Evolutionary conservation across 2,329 filamentous ascomycete genomes (phyloP).

Genomic region (Coniochaeta hoffmannii): DNA sequence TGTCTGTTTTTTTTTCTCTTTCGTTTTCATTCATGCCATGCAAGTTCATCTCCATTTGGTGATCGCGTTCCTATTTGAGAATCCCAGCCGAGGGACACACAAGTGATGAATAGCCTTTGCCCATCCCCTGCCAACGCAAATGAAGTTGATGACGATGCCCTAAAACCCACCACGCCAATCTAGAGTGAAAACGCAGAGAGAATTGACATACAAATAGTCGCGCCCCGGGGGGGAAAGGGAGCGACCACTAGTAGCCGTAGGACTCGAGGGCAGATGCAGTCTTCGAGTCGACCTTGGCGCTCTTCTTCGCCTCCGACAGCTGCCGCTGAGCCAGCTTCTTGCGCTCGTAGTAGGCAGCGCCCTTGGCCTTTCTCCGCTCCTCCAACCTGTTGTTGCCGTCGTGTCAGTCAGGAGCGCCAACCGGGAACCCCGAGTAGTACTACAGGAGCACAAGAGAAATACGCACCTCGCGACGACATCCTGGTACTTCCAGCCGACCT

Average conservation of each 20-base stretch:
- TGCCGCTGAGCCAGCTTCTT: slow-evolving; percentile 95
- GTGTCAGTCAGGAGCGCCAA: slow-evolving; percentile 11
- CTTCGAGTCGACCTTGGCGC: slow-evolving; percentile 78
- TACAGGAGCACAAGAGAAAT: too few relatives aligned
- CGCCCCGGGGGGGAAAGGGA: too few relatives aligned
- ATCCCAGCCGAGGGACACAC: slow-evolving; percentile 19
- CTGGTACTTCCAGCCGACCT: slow-evolving; percentile 99
- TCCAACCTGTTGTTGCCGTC: slow-evolving; percentile 83
- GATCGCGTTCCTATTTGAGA: slow-evolving; percentile 20
- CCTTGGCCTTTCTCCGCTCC: slow-evolving; percentile 99
- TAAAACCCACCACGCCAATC: slow-evolving; percentile 46
- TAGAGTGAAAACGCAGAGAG: slow-evolving; percentile 42
- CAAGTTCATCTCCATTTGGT: slow-evolving; percentile 22
- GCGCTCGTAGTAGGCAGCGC: slow-evolving; percentile 98
- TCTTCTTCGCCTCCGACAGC: slow-evolving; percentile 88
- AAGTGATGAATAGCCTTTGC: slow-evolving; percentile 19
- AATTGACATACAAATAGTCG: slow-evolving; percentile 34
- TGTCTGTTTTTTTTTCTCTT: too few relatives aligned
- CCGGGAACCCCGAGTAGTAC: slow-evolving; percentile 4
- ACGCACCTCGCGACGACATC: slow-evolving; percentile 96
- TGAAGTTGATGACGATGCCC: slow-evolving; percentile 39
- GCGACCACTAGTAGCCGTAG: slow-evolving; percentile 72
- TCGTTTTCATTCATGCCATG: slow-evolving; percentile 16
- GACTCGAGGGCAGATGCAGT: slow-evolving; percentile 80
- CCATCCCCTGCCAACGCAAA: slow-evolving; percentile 36